Evolutionary conservation across 2,329 filamentous ascomycete genomes (phyloP), one percentile per base, ranked within the genome.

Genomic region (Venturia oleaginea): DNA sequence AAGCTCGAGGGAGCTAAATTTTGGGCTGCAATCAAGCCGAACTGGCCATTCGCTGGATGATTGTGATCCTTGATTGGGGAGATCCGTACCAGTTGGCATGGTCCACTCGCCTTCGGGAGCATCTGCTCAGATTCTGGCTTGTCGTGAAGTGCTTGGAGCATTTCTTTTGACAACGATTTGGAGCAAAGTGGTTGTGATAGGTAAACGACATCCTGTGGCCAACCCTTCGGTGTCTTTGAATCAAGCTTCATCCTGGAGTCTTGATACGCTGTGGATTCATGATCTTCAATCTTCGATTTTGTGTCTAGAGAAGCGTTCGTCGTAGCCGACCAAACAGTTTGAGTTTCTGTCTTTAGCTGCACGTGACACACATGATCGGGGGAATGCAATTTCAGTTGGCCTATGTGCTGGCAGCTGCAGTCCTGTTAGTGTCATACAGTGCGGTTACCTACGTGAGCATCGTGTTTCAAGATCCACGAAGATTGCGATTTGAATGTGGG

Each of bases 31-130:
- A 78, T 80, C 4, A 83, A 76, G 4, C 80, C 80, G 64, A 74
- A 68, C 68, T 83, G 80, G 17, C 77, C 76, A 62, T 74, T 65
- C 3, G 81, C 81, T 15, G 81, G 81, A 67, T 83, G 81, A 6
- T 72, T 71, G 3, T 72, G 65, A 62, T 72, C 71, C 24, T 70
- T 67, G 62, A 83, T 79, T 42, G 72, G 70, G 5, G 68, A 72
- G 64, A 83, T 80, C 27, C 71, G 74, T 62, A 81, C 75, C 43
- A 73, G 72, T 11, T 72, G 62, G 42, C 73, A 75, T 0, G 78
- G 76, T 4, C 70, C 68, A 30, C 40, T 43, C 42, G 4, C 66
- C 65, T 15, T 67, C 66, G 59, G 69, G 70, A 57, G 71, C 69
- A 15, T 66, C 61, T 38, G 2, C 32, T 48, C 42, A 19, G 57